A percentile compares a stretch with the other conserved stretches of the same genome.
Conservation (phyloP, 345 rosid genomes). For the Acer negundo region DNA sequence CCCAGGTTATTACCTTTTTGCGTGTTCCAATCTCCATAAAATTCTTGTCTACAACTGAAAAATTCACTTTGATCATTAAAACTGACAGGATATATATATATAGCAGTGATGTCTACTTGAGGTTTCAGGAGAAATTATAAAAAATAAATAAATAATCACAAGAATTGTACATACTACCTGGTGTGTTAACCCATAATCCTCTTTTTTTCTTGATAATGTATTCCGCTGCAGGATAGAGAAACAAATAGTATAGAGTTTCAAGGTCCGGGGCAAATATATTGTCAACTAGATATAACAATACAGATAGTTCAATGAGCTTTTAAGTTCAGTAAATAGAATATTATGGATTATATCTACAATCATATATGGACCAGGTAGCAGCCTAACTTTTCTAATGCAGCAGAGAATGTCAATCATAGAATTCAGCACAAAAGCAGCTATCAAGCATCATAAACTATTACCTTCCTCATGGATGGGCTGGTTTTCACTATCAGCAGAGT, state of each 20-base stretch:
- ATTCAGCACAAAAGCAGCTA: neutral
- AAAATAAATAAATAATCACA: neutral
- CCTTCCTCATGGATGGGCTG: constrained; percentile 42
- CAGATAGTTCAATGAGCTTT: constrained; percentile 3
- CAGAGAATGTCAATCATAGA: neutral
- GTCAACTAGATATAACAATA: neutral
- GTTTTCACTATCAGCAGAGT: constrained; percentile 42
- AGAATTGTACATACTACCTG: constrained; percentile 30
- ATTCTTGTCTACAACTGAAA: constrained; percentile 33
- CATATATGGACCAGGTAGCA: neutral
- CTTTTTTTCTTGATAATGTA: constrained; percentile 28
- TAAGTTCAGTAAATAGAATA: neutral
- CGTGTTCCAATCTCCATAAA: constrained; percentile 33
- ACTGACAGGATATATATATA: neutral
- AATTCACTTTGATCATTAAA: constrained; percentile 5
- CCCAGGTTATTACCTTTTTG: constrained; percentile 39
- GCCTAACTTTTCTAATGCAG: constrained; percentile 2
- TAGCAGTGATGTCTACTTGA: neutral
- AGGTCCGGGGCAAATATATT: neutral
- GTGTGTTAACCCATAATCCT: constrained; percentile 24
- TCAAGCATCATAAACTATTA: constrained; percentile 15
- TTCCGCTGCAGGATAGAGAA: constrained; percentile 31
- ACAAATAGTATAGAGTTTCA: constrained; percentile 9
- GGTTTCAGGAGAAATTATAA: neutral
- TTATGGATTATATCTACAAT: neutral